Conservation (phyloP, 352 stramenopile species). For the Pythium rishiriense region DNA sequence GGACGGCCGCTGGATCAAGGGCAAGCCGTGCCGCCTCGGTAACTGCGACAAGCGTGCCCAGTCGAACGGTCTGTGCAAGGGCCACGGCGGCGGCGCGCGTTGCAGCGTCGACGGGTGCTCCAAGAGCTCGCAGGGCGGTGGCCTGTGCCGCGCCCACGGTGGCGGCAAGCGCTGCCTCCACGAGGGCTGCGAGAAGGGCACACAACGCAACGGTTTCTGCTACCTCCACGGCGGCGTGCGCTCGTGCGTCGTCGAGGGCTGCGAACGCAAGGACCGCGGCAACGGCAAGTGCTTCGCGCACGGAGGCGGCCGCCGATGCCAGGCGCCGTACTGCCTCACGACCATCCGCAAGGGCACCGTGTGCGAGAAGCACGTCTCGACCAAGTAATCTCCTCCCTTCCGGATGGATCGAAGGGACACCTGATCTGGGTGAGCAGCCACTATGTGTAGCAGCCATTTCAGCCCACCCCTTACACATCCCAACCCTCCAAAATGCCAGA, state of each 20-base stretch:
- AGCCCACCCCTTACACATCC: conserved; percentile 7
- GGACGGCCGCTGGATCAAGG: conserved; percentile 87
- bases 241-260: conserved; percentile 66
- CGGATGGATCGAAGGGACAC: not conserved
- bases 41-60: conserved; percentile 77
- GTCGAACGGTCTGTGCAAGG: conserved; percentile 80
- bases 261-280: conserved; percentile 82
- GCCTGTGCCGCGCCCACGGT: conserved; percentile 74
- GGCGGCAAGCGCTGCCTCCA: conserved; percentile 80
- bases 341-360: conserved; percentile 65
- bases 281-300: conserved; percentile 85
- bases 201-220: conserved; percentile 80
- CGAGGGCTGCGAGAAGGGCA: conserved; percentile 75
- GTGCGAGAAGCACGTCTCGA: conserved; percentile 42
- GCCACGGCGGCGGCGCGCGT: conserved; percentile 75
- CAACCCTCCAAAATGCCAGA: conserved; percentile 9
- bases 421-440: not conserved
- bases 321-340: conserved; percentile 60
- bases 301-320: conserved; percentile 70
- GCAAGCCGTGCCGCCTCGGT: conserved; percentile 75
- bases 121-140: conserved; percentile 75
- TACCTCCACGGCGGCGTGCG: conserved; percentile 78
- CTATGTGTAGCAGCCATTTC: not conserved
- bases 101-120: conserved; percentile 72
- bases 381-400: conserved; percentile 11